Base-by-base conservation (phyloP, 768 basidiomycete species). In the Tricholoma saponaceum region DNA sequence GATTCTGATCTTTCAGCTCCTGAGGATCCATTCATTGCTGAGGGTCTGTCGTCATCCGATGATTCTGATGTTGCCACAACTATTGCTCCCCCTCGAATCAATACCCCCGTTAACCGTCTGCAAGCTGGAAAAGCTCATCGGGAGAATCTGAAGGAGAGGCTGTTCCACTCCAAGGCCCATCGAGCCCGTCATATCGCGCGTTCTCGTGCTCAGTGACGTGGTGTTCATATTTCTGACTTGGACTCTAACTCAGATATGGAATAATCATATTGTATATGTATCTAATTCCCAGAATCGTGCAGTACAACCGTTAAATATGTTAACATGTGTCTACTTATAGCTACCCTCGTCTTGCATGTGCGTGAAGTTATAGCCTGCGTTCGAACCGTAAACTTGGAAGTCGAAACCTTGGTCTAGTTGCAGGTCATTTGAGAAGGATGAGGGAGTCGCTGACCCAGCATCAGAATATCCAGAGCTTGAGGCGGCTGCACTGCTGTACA, bases 11-110 rank as follows among this genome's bases (percentile, higher is more conserved):
- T 54, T 12, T 43, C 25, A 33, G 58, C 35, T 39, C 37, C 22
- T 23, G 63, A 64, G n/a, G 61, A 64, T 46, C 54, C 56, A 14
- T 65, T 66, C 39, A 44, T 66, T 30, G 50, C 18, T 14, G 62
- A 58, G 35, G 65, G 65, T 22, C 28, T 64, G 23, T 52, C 54
- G 41, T 59, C 8, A 20, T 57, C 55, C 7, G 41, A 35, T 13
- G 54, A 55, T 41, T 46, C 54, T 47, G 37, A 47, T 18, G 13
- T 18, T 22, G 26, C 46, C 9, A 18, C 14, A 18, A 28, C 33
- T 14, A 13, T 35, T 13, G 12, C 39, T 41, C 39, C 9, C 16
- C 5, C 39, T 6, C n/a, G 14, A 41, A 41, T 20, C 39, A n/a
- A n/a, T n/a, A 41, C 39, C 39, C 18, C 39, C 18, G 39, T 14